Evolutionary conservation across 495 filamentous ascomycete genomes (phyloP).

Genomic region (Xylaria scruposa): DNA sequence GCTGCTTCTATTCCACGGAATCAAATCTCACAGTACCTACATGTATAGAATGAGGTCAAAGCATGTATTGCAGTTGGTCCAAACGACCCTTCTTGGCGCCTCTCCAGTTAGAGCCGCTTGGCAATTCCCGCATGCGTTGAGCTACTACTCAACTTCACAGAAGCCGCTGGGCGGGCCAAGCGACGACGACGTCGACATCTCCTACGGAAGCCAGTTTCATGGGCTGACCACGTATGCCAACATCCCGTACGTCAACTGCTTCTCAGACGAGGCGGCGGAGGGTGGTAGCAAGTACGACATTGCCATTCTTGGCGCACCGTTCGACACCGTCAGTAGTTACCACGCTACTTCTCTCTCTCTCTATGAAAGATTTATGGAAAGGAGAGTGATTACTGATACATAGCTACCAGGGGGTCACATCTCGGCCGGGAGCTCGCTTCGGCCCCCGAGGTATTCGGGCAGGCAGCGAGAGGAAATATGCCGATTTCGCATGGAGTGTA

Average conservation of each 20-base stretch:
- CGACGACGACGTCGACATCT: conserved; percentile 38
- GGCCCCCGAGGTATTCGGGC: conserved; percentile 82
- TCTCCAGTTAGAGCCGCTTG: conserved; percentile 18
- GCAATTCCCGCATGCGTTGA: conserved; percentile 33
- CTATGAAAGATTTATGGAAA: not conserved
- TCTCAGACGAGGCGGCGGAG: conserved; percentile 67
- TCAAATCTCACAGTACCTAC: not conserved
- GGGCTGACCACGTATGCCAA: conserved; percentile 81
- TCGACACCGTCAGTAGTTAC: conserved; percentile 52
- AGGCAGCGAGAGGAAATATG: conserved; percentile 53
- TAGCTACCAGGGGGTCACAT: conserved; percentile 38
- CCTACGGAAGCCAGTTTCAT: conserved; percentile 56
- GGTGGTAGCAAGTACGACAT: conserved; percentile 76
- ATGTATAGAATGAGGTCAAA: not conserved
- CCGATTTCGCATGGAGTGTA: conserved; percentile 38
- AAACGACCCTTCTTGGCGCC: not conserved
- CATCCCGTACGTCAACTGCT: conserved; percentile 78
- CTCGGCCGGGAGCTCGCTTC: conserved; percentile 79
- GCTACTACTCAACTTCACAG: conserved; percentile 19
- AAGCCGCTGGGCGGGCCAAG: conserved; percentile 27
- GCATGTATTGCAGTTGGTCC: not conserved
- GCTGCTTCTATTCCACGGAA: not conserved
- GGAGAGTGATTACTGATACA: not conserved
- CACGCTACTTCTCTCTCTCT: not conserved
- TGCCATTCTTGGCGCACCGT: conserved; percentile 74